Conservation (phyloP, 768 basidiomycete species). For the Termitomyces sp. region DNA sequence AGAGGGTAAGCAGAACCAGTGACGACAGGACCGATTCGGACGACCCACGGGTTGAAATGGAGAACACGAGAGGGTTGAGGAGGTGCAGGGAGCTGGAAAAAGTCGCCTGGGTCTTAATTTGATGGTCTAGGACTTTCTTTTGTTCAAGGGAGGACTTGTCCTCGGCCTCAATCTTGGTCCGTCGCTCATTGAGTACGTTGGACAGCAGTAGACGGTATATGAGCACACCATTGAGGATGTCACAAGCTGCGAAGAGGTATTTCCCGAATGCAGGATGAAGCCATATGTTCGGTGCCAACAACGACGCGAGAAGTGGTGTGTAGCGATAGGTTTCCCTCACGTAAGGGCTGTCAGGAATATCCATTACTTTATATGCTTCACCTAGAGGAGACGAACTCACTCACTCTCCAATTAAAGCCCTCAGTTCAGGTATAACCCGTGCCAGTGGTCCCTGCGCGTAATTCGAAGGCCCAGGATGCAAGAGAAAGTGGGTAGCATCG, state of each 20-base stretch:
- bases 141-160: not conserved
- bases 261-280: slow-evolving; percentile 88
- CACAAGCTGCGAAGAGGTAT: slow-evolving; percentile 78
- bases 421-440: slow-evolving; percentile 31
- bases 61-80: slow-evolving; percentile 90
- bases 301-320: slow-evolving; percentile 83
- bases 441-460: slow-evolving; percentile 45
- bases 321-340: slow-evolving; percentile 91
- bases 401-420: slow-evolving; percentile 66
- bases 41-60: slow-evolving; percentile 95
- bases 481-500: slow-evolving; percentile 77
- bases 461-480: slow-evolving; percentile 44
- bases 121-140: not conserved
- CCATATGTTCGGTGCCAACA: slow-evolving; percentile 76
- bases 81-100: slow-evolving; percentile 71
- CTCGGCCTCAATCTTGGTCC: not conserved
- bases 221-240: slow-evolving; percentile 72
- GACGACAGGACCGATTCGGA: slow-evolving; percentile 85
- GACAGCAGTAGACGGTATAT: slow-evolving; percentile 59
- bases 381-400: slow-evolving; percentile 25
- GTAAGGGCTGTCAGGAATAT: slow-evolving; percentile 65
- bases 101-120: slow-evolving; percentile 29
- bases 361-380: slow-evolving; percentile 5
- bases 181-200: slow-evolving; percentile 29
- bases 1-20: slow-evolving; percentile 69